Evolutionary conservation across 257 asterid species (phyloP), one percentile per base, ranked within the genome.

Genomic region (Jaltomata sinuosa): DNA sequence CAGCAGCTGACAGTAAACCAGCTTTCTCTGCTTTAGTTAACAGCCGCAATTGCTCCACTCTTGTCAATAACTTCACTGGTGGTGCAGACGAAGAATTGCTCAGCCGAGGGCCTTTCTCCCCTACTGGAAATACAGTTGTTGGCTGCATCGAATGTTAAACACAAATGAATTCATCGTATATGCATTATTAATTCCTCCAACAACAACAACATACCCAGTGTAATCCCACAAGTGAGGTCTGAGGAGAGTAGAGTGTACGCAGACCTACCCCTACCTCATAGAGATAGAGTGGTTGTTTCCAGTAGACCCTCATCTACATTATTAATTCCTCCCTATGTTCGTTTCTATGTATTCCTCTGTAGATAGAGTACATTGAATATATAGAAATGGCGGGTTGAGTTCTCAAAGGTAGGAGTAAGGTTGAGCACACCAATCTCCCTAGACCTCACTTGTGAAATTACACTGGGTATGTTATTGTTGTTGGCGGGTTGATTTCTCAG

Each of bases 11-110:
- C 53, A 95, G 82, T 5, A 95, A 84, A 47, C 99, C 99, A 11
- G 97, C 98, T 42, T 88, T 95, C 91, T 96, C 99, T 12, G 98
- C 98, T 90, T 96, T 96, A 85, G 94, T 93, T 11, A 96, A 92
- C 16, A 94, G 95, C 2, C 97, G 90, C 80, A 94, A 90, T 93
- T 96, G 95, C 87, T 96, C 97, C 87, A 96, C 99, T 83, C 98
- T 86, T 9, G 99, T 93, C 27, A 96, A 45, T 53, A 96, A 90
- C 90, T 93, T 96, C 86, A 93, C 97, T 2, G 90, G 50, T 25
- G 84, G 85, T 27, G 78, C 42, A 8, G 89, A 71, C 7, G 89
- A 77, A 4, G 91, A 45, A 81, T 61, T 31, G 8, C 87, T 86
- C 2, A 65, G 78, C 83, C 90, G 72, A 3, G 92, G 90, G 3